Base-by-base conservation (phyloP, 169 alveolate genomes). In the Cryptosporidium viatorum region DNA sequence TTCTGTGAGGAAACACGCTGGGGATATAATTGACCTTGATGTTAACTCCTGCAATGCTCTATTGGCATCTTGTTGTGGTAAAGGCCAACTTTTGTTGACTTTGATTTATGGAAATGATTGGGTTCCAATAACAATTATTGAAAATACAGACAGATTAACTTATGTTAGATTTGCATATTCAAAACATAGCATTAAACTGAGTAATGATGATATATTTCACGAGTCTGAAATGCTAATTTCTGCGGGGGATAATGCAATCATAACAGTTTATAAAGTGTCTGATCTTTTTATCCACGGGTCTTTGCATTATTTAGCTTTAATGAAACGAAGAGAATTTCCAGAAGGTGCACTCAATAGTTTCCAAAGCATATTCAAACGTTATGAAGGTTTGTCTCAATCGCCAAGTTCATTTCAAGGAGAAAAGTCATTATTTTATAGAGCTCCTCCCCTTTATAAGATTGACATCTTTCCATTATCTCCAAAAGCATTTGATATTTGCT, bases 1-100 rank as follows among this genome's bases (percentile, higher is more conserved):
- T 59, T 89, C 95, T 48, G 74, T 94, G 48, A 69, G 93, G 45
- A 80, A 70, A 85, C 96, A 94, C 85, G 84, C 94, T 26, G 96
- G 96, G 16, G 96, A 93, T 29, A 86, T 94, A 16, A 92, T 91
- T 29, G 87, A 86, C 67, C 37, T 94, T 26, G 94, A 92, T 67
- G 86, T 94, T 16, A 94, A 93, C 85, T 92, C 94, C 8, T 87
- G 86, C 86, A 94, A 93, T 92, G 35, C 91, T 48, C 92, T 94
- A 69, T 50, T 94, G 0, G 89, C 92, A 31, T 93, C 96, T 8
- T 86, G 94, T 71, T 92, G 95, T 86, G 95, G 93, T 26, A 93
- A 92, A 43, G 95, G 95, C 1, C 93, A 93, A 21, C 37, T 60
- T 14, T 7, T 59, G n/a, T 50, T 80, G 14, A 60, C 80, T 29